Percentiles rank a stretch among this genome's conserved stretches.
Conservation (phyloP, 768 basidiomycete species). For the Lactarius hengduanensis region DNA sequence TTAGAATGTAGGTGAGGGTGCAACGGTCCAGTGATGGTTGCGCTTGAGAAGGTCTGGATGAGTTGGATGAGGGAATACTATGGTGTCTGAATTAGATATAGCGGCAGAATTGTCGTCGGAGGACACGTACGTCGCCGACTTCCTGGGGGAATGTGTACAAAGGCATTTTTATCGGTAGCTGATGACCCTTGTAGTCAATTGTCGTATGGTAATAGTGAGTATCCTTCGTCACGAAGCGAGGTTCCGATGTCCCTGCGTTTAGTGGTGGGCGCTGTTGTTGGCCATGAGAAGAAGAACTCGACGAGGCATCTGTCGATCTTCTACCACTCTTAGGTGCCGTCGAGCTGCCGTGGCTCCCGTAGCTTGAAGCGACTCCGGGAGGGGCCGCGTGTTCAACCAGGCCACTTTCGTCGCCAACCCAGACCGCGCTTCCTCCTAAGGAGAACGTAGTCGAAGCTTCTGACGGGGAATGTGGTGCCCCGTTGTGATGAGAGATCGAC, state of each 20-base stretch:
- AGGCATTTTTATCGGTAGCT: constrained; percentile 88
- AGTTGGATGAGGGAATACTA: constrained; percentile 93
- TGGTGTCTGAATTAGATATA: neutral
- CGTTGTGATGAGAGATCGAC: constrained; percentile 31
- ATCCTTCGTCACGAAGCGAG: constrained; percentile 61
- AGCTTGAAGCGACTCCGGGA: constrained; percentile 32
- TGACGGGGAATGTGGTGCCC: constrained; percentile 54
- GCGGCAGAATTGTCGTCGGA: neutral
- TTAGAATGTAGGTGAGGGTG: constrained; percentile 95
- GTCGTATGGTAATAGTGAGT: constrained; percentile 92
- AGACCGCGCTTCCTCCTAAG: constrained; percentile 77
- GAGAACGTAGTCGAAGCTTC: constrained; percentile 75
- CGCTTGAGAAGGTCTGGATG: constrained; percentile 76
- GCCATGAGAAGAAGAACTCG: constrained; percentile 65
- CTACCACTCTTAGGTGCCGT: constrained; percentile 52
- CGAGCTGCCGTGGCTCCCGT: constrained; percentile 47
- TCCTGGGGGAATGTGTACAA: constrained; percentile 88
- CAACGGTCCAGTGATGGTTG: constrained; percentile 64
- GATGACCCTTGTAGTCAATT: constrained; percentile 79
- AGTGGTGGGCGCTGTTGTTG: constrained; percentile 32
- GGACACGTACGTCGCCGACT: constrained; percentile 83
- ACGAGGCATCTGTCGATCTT: constrained; percentile 72
- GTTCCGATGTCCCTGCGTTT: constrained; percentile 45
- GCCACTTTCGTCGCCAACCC: constrained; percentile 76
- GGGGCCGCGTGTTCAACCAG: constrained; percentile 40